Conservation (phyloP, 2,329 filamentous ascomycete genomes). For the Aureobasidium musti region DNA sequence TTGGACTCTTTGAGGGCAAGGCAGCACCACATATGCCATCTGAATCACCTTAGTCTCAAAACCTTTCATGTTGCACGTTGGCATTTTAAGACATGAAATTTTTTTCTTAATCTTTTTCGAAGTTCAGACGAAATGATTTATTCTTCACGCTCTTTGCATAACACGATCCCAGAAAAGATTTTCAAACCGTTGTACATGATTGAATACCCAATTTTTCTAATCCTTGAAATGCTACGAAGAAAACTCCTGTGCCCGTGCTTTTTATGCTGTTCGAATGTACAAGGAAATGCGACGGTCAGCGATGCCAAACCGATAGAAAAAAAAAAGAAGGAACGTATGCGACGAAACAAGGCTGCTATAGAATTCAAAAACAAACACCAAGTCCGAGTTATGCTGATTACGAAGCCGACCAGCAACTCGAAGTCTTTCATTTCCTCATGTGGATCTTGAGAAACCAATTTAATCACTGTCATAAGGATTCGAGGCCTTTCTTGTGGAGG, state of each 20-base stretch:
- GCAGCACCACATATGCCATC: too few species aligned
- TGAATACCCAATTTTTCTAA: background rate
- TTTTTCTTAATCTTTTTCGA: too few species aligned
- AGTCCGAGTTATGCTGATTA: background rate
- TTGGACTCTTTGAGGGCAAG: too few species aligned
- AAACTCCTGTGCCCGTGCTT: conserved; percentile 15
- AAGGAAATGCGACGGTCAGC: background rate
- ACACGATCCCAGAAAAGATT: too few species aligned
- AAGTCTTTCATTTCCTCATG: background rate
- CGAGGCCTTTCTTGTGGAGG: background rate
- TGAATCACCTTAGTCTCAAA: too few species aligned
- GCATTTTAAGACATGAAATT: too few species aligned
- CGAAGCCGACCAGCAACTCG: background rate
- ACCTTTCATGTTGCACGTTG: too few species aligned
- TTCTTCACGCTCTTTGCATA: background rate
- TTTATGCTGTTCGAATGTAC: conserved; percentile 5
- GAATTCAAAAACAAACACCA: background rate
- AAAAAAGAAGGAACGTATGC: background rate
- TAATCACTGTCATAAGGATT: conserved; percentile 24
- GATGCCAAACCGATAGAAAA: background rate
- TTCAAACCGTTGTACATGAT: background rate
- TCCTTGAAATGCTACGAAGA: background rate
- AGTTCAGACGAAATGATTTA: too few species aligned
- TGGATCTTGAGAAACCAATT: background rate
- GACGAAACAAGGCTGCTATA: background rate